Percentiles rank a stretch among this genome's conserved stretches.
phyloP scores from a whole-genome alignment of 2,329 filamentous ascomycete species.

The Sclerotinia minor region DNA sequence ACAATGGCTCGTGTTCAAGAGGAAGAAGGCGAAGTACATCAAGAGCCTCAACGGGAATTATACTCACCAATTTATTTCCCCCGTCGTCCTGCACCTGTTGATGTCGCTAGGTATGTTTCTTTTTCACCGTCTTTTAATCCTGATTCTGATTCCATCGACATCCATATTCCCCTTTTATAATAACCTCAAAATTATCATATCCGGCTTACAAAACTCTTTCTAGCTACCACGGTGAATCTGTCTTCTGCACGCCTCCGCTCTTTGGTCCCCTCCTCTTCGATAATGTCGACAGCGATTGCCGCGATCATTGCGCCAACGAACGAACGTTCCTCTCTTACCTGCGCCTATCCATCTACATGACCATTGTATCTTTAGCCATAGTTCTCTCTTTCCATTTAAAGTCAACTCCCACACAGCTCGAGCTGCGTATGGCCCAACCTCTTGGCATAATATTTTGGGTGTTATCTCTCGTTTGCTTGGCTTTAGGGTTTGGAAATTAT shows the following conservation, averaged over 20 bases:
- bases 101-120: conserved; percentile 6
- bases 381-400: conserved; percentile 92
- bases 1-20: not conserved
- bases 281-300: conserved; percentile 63
- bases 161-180: not conserved
- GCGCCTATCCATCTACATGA: conserved; percentile 84
- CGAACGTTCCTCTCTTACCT: conserved; percentile 84
- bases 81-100: conserved; percentile 9
- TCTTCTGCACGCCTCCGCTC: conserved; percentile 38
- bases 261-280: conserved; percentile 63
- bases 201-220: not conserved
- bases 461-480: conserved; percentile 73
- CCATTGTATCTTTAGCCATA: conserved; percentile 85
- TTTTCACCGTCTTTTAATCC: not conserved
- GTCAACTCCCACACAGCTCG: conserved; percentile 64
- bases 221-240: conserved; percentile 31
- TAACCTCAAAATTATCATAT: not conserved
- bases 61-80: conserved; percentile 17
- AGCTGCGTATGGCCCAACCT: conserved; percentile 76
- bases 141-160: not conserved
- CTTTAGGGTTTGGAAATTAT: conserved; percentile 81
- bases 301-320: conserved; percentile 57
- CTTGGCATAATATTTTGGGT: conserved; percentile 88
- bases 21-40: not conserved
- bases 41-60: conserved; percentile 5